Evolutionary conservation across 495 filamentous ascomycete genomes (phyloP), one percentile per base, ranked within the genome.

Genomic region (Parathielavia appendiculata): DNA sequence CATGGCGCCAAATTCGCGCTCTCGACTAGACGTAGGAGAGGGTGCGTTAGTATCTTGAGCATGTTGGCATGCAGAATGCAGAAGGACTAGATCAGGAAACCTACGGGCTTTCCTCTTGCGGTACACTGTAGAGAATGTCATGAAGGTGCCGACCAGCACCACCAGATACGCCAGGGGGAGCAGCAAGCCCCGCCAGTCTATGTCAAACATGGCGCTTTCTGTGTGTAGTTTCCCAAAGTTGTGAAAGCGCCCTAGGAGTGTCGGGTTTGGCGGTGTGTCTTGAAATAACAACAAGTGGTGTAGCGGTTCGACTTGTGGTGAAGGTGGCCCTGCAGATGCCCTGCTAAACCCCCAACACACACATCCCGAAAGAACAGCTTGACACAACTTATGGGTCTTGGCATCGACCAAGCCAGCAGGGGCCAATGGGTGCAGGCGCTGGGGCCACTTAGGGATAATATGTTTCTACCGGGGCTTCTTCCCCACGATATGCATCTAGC

Each of bases 121-220:
- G 71, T 97, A 97, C 41, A 97, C 80, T 38, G 84, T 89, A 23
- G 89, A 92, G 76, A 97, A 98, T 63, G 90, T 95, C 64, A 86
- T 84, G 40, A 98, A 79, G 34, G 91, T 92, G 66, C 91, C 91
- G 61, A 90, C 78, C 40, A 98, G 82, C 53, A 97, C 85, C 56
- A 80, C 81, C 53, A 97, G 82, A 73, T 98, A 98, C 71, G 89
- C 85, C 65, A 96, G 79, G 51, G 90, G 90, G 62, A 96, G 78
- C 60, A 81, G 74, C 63, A 97, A 86, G 70, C 83, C 82, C 70
- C 89, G 69, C 89, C 88, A 92, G 80, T 96, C 79, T 59, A 92
- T 79, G 56, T 74, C 74, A 59, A 80, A 77, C 79, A 84, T 83
- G 39, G 61, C 68, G 62, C 35, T 30, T 54, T 30, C 6, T 6